Conservation (phyloP, 495 filamentous ascomycete species). For the Neurospora intermedia region DNA sequence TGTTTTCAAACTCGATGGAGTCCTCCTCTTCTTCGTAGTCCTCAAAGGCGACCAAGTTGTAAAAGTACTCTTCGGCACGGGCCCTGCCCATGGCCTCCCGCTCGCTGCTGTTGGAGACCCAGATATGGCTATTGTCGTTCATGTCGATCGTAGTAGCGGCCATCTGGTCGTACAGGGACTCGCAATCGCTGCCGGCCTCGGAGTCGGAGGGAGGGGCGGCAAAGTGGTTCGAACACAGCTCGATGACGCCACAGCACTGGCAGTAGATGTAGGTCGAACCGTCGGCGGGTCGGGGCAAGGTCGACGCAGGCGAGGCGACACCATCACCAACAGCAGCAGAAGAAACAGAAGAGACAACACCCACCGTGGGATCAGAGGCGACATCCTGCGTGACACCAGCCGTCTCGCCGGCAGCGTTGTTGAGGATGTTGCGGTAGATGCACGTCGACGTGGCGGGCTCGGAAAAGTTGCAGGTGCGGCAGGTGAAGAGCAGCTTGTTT, state of each 20-base stretch:
- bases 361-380: constrained; percentile 91
- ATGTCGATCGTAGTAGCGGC: neutral
- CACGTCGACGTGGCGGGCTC: constrained; percentile 77
- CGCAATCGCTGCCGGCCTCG: neutral
- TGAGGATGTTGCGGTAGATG: constrained; percentile 85
- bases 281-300: neutral
- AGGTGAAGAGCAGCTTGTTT: constrained; percentile 47
- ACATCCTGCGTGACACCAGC: constrained; percentile 97
- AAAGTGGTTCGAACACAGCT: constrained; percentile 7
- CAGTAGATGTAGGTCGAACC: constrained; percentile 9
- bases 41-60: neutral
- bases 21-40: constrained; percentile 6
- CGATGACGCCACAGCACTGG: constrained; percentile 10
- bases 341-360: constrained; percentile 35
- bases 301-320: constrained; percentile 17
- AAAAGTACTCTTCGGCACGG: constrained; percentile 6
- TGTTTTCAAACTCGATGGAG: neutral
- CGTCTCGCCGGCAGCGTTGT: constrained; percentile 82
- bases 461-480: constrained; percentile 83
- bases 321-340: constrained; percentile 13
- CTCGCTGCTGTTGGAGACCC: neutral
- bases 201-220: neutral
- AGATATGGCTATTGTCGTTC: neutral
- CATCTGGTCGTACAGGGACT: neutral
- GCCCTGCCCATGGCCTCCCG: neutral